Evolutionary conservation across 2,329 filamentous ascomycete species (phyloP).

Genomic region (Gnomoniopsis smithogilvyi): DNA sequence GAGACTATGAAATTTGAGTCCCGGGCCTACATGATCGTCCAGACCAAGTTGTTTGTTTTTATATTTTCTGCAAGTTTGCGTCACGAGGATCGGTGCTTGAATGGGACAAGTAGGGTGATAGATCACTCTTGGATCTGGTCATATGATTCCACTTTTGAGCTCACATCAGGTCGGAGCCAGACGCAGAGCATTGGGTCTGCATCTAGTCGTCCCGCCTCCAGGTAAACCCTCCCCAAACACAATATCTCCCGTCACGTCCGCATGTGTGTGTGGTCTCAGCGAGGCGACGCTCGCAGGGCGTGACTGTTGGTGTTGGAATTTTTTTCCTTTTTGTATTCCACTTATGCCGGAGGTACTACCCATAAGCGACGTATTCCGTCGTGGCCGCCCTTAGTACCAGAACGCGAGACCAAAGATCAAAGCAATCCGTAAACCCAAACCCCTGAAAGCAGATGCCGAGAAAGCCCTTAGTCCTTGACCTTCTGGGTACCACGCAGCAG

Average conservation of each 20-base stretch:
- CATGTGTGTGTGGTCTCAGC: neutral
- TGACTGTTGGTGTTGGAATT: slow-evolving; percentile 25
- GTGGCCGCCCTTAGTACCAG: slow-evolving; percentile 27
- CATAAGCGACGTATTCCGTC: slow-evolving; percentile 18
- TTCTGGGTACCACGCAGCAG: slow-evolving; percentile 99
- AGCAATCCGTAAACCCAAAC: slow-evolving; percentile 66
- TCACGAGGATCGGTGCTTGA: neutral
- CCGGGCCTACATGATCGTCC: too few species aligned
- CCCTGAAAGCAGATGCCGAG: slow-evolving; percentile 49
- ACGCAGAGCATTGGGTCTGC: slow-evolving; percentile 4
- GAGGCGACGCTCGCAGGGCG: slow-evolving; percentile 3
- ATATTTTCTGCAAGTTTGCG: neutral
- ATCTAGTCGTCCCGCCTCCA: slow-evolving; percentile 1
- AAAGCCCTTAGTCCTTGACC: slow-evolving; percentile 84
- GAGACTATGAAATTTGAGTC: neutral
- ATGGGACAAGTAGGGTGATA: slow-evolving; percentile 12
- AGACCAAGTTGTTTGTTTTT: neutral
- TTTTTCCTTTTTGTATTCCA: slow-evolving; percentile 38
- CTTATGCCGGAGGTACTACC: slow-evolving; percentile 37
- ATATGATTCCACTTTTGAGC: slow-evolving; percentile 18
- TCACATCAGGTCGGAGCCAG: slow-evolving; percentile 14
- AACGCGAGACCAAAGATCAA: slow-evolving; percentile 42
- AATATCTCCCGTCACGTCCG: slow-evolving; percentile 4
- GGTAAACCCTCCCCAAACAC: slow-evolving; percentile 5
- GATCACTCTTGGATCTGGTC: slow-evolving; percentile 11